Evolutionary conservation across 768 basidiomycete genomes (phyloP).

Genomic region (Mycena haematopus): DNA sequence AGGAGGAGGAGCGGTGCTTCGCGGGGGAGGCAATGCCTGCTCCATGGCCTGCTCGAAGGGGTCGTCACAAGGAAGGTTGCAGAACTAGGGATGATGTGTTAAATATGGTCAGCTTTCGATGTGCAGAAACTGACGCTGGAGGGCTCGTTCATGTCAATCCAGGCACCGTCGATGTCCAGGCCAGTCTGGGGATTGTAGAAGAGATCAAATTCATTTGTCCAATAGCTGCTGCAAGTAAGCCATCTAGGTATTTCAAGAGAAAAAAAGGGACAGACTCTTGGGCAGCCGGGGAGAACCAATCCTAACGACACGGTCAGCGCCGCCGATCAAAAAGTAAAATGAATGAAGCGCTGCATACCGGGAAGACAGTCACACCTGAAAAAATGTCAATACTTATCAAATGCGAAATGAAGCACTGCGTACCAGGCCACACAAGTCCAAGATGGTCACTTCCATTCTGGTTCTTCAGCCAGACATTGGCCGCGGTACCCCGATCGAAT

Average conservation of each 20-base stretch:
- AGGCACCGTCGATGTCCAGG: slow-evolving; percentile 71
- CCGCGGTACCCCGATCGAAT: slow-evolving; percentile 58
- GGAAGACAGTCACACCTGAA: slow-evolving; percentile 64
- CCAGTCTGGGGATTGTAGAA: slow-evolving; percentile 63
- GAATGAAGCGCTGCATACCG: slow-evolving; percentile 38
- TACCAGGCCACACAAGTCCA: slow-evolving; percentile 71
- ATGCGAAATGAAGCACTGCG: slow-evolving; percentile 6
- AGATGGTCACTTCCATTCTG: slow-evolving; percentile 63
- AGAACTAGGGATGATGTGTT: slow-evolving; percentile 55
- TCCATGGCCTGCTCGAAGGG: slow-evolving; percentile 62
- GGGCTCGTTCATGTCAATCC: slow-evolving; percentile 84
- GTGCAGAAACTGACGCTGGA: slow-evolving; percentile 52
- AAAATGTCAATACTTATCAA: neutral
- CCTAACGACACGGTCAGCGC: slow-evolving; percentile 28
- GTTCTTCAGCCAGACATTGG: slow-evolving; percentile 67
- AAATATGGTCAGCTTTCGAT: neutral
- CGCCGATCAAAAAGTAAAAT: neutral
- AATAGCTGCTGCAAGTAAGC: slow-evolving; percentile 48
- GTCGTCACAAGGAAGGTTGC: slow-evolving; percentile 63
- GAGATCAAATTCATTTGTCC: slow-evolving; percentile 63
- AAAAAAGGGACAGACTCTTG: slow-evolving; percentile 46
- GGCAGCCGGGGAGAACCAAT: slow-evolving; percentile 66
- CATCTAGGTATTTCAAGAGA: neutral
- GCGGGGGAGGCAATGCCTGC: slow-evolving; percentile 60
- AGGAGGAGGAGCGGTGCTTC: slow-evolving; percentile 55